phyloP scores from a whole-genome alignment of 257 asterid species.

The Prunella vulgaris region DNA sequence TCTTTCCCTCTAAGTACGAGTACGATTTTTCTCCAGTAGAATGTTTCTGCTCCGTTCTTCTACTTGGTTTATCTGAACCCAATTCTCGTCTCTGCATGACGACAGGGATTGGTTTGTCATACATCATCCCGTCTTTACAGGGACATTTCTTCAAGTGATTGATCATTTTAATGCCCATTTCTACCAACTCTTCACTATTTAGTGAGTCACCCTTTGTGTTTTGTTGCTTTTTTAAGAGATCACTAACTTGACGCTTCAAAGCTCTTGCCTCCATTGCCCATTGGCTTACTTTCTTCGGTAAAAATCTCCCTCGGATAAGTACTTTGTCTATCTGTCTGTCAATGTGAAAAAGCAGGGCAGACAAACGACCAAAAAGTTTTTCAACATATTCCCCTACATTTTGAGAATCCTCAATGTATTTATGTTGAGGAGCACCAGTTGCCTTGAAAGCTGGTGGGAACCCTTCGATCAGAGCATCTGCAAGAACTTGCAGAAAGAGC shows the following conservation, averaged over 20 bases:
- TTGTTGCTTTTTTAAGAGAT: conserved; percentile 11
- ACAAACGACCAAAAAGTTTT: conserved; percentile 14
- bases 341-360: conserved; percentile 10
- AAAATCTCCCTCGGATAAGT: conserved; percentile 11
- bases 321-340: conserved; percentile 13
- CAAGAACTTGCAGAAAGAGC: background rate
- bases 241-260: conserved; percentile 12
- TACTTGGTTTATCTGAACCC: background rate
- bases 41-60: background rate
- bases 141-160: conserved; percentile 19
- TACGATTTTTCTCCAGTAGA: background rate
- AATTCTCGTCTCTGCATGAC: background rate
- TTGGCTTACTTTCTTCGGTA: conserved; percentile 12
- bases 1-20: background rate
- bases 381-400: conserved; percentile 8
- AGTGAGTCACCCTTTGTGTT: background rate
- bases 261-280: conserved; percentile 15
- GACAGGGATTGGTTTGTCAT: conserved; percentile 15
- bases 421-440: background rate
- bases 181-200: background rate
- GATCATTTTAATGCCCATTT: conserved; percentile 10
- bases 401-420: background rate
- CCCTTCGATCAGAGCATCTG: conserved; percentile 6
- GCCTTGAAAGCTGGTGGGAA: background rate
- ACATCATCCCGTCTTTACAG: conserved; percentile 11